Percentiles rank a stretch among this genome's conserved stretches.
Conservation (phyloP, 768 basidiomycete species). For the Mrakia frigida region DNA sequence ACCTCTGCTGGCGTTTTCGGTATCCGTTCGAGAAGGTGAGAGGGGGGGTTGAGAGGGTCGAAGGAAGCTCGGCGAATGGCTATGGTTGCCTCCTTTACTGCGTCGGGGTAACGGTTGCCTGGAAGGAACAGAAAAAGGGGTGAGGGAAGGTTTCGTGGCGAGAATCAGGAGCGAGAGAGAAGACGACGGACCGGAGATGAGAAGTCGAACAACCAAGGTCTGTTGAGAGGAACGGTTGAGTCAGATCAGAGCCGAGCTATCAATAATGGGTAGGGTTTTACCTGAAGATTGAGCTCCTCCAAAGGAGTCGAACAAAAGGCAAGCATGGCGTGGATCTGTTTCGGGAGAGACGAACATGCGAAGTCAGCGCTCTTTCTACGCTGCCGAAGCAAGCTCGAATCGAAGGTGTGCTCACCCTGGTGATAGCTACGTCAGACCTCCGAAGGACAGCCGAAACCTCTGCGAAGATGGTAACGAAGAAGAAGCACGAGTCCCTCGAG, state of each 20-base stretch:
- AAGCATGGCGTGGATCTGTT: neutral
- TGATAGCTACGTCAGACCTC: neutral
- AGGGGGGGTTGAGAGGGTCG: neutral
- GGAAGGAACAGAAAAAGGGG: neutral
- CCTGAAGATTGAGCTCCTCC: neutral
- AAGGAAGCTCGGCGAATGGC: neutral
- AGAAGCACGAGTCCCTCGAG: neutral
- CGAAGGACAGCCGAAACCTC: constrained; percentile 9
- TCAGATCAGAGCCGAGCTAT: neutral
- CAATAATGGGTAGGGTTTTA: neutral
- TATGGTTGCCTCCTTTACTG: neutral
- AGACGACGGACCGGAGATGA: neutral
- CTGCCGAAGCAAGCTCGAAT: too few relatives aligned
- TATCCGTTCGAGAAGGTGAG: neutral
- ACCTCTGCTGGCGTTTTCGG: neutral
- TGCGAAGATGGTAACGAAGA: constrained; percentile 6
- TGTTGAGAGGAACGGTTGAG: neutral
- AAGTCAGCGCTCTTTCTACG: neutral
- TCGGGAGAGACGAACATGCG: too few relatives aligned
- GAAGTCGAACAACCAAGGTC: neutral
- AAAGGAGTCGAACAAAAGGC: neutral
- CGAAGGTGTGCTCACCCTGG: neutral
- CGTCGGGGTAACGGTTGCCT: neutral
- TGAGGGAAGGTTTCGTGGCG: too few relatives aligned
- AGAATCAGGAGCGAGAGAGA: neutral